Conservation (phyloP, 2,329 filamentous ascomycete genomes). For the Annulohypoxylon truncatum region DNA sequence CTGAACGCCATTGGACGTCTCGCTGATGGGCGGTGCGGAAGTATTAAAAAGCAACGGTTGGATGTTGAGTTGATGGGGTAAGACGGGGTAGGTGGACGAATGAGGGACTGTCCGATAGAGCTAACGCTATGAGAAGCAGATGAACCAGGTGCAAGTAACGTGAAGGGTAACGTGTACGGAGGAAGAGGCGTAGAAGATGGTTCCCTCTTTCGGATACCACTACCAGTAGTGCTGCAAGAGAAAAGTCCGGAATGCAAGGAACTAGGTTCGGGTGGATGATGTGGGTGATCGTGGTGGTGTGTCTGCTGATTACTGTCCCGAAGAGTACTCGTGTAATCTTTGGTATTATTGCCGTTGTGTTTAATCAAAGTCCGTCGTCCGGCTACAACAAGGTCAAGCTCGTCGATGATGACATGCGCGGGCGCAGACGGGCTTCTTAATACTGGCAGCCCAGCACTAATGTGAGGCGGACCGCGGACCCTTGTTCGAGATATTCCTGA, state of each 20-base stretch:
- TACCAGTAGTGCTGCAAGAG: conserved; percentile 48
- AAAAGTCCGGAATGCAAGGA: conserved; percentile 48
- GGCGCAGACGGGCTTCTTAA: conserved; percentile 45
- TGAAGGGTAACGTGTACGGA: conserved; percentile 34
- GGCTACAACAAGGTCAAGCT: conserved; percentile 29
- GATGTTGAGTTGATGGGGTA: conserved; percentile 40
- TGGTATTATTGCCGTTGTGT: conserved; percentile 34
- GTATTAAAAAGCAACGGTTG: conserved; percentile 39
- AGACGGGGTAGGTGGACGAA: conserved; percentile 36
- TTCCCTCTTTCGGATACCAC: conserved; percentile 46
- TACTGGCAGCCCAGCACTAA: conserved; percentile 38
- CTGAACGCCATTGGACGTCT: conserved; percentile 58
- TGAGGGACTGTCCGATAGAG: conserved; percentile 38
- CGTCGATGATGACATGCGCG: conserved; percentile 36
- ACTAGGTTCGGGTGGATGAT: conserved; percentile 47
- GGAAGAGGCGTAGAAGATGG: conserved; percentile 34
- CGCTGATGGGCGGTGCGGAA: conserved; percentile 42
- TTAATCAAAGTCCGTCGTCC: conserved; percentile 41
- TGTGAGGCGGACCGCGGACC: conserved; percentile 41
- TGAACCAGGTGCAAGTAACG: conserved; percentile 28
- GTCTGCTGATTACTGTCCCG: conserved; percentile 41
- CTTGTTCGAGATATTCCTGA: conserved; percentile 13
- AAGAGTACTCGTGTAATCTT: conserved; percentile 35
- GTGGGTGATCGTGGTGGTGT: conserved; percentile 30
- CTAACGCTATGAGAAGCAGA: conserved; percentile 20